Evolutionary conservation across 2,329 filamentous ascomycete genomes (phyloP).

Genomic region (Penicillium sp.): DNA sequence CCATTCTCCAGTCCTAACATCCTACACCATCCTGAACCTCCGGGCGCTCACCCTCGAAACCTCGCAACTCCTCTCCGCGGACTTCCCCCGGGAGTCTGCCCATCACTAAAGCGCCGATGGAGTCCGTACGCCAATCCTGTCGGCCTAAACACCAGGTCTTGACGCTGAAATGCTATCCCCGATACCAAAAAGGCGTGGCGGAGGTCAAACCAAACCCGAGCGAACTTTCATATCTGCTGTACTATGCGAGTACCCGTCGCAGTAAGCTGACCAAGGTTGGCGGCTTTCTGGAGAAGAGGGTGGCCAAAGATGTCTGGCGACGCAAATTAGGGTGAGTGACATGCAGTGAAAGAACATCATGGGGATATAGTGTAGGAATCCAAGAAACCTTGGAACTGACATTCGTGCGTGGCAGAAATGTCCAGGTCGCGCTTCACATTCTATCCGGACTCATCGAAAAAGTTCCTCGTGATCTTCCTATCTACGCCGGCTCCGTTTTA

Average conservation of each 20-base stretch:
- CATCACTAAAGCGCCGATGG: conserved; percentile 47
- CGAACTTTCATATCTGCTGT: conserved; percentile 94
- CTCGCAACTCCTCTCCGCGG: conserved; percentile 1
- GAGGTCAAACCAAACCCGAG: conserved; percentile 95
- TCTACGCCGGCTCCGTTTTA: conserved; percentile 83
- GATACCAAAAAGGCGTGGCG: conserved; percentile 83
- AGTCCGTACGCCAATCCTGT: conserved; percentile 60
- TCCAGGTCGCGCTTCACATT: conserved; percentile 93
- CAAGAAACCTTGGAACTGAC: conserved; percentile 8
- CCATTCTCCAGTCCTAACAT: conserved; percentile 2
- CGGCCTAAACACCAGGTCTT: conserved; percentile 97
- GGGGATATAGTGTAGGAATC: neutral
- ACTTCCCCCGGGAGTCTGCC: conserved; percentile 9
- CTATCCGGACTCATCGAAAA: conserved; percentile 90
- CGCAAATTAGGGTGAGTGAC: conserved; percentile 75
- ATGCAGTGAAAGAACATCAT: neutral
- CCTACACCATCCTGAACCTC: neutral
- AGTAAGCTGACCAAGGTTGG: conserved; percentile 97
- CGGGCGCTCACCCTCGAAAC: neutral
- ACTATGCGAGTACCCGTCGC: conserved; percentile 90
- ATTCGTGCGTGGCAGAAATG: conserved; percentile 60
- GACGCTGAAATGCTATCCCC: conserved; percentile 93
- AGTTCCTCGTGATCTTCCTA: conserved; percentile 80
- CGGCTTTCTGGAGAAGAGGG: conserved; percentile 91
- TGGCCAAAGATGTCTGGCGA: conserved; percentile 85